A percentile compares a stretch with the other conserved stretches of the same genome.
Evolutionary conservation across 2,329 filamentous ascomycete genomes (phyloP).

Genomic region (Penicillium rolfsii): DNA sequence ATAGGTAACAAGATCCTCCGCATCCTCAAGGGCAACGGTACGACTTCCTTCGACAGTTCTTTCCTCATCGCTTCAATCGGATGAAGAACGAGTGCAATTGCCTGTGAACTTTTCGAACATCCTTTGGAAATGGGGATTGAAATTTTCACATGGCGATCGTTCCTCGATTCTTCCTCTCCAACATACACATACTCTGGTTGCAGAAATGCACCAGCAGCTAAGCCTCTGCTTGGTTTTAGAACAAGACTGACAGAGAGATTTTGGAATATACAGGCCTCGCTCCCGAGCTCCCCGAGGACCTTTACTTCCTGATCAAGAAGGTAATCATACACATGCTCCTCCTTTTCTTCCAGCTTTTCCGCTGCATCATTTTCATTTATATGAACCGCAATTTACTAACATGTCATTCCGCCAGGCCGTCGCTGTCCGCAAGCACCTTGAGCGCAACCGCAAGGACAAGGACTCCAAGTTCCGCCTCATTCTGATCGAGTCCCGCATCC

Average conservation of each 20-base stretch:
- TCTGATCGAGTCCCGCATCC: conserved; percentile 99
- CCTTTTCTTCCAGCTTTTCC: neutral
- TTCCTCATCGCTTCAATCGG: conserved; percentile 27
- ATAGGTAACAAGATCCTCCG: conserved; percentile 99
- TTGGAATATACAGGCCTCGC: conserved; percentile 80
- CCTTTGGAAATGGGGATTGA: neutral
- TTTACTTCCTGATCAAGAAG: conserved; percentile 99
- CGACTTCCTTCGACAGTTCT: conserved; percentile 43
- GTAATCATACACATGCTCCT: conserved; percentile 52
- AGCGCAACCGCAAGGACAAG: conserved; percentile 99
- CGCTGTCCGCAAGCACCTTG: conserved; percentile 99
- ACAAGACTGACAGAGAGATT: conserved; percentile 87
- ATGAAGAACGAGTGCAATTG: conserved; percentile 29
- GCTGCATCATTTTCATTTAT: neutral
- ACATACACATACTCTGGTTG: conserved; percentile 27
- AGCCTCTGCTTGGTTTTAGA: conserved; percentile 84
- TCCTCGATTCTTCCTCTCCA: conserved; percentile 13
- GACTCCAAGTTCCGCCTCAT: conserved; percentile 99
- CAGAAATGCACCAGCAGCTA: conserved; percentile 44
- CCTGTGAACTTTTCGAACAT: conserved; percentile 8
- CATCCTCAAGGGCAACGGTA: conserved; percentile 98
- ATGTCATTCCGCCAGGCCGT: conserved; percentile 67
- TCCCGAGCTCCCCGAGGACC: conserved; percentile 97
- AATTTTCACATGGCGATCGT: neutral
- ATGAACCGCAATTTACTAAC: conserved; percentile 6